Conservation (phyloP, 2,329 filamentous ascomycete genomes). For the Dactylonectria estremocensis region DNA sequence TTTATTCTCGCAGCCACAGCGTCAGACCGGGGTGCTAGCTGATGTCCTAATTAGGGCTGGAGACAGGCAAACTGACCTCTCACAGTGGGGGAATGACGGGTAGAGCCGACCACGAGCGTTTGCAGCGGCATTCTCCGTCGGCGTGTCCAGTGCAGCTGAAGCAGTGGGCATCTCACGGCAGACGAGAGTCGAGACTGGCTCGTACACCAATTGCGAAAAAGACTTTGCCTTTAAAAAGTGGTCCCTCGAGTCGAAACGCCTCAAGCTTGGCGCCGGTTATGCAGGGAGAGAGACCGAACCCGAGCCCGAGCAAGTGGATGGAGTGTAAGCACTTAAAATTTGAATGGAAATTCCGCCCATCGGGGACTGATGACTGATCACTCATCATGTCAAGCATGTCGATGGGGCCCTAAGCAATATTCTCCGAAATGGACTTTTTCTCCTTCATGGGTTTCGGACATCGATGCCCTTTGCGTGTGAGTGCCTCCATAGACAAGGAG, state of each 20-base stretch:
- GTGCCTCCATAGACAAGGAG: slow-evolving; percentile 16
- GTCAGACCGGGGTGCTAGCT: not conserved
- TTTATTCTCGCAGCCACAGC: slow-evolving; percentile 11
- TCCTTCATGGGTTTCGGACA: slow-evolving; percentile 13
- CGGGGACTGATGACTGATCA: slow-evolving; percentile 8
- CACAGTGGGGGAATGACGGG: slow-evolving; percentile 39
- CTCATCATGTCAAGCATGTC: not conserved
- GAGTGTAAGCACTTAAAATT: slow-evolving; percentile 24
- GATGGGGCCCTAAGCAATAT: not conserved
- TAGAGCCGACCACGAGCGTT: slow-evolving; percentile 10
- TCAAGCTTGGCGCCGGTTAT: slow-evolving; percentile 18
- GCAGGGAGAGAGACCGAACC: slow-evolving; percentile 26
- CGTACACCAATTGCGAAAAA: slow-evolving; percentile 16
- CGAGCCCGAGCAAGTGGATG: slow-evolving; percentile 24
- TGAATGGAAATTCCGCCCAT: slow-evolving; percentile 26
- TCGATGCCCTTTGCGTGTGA: not conserved
- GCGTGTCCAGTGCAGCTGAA: slow-evolving; percentile 21
- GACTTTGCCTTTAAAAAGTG: slow-evolving; percentile 35
- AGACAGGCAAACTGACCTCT: slow-evolving; percentile 29
- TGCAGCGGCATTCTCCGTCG: slow-evolving; percentile 18
- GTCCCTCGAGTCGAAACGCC: not conserved
- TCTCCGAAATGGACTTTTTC: not conserved
- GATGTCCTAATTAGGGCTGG: slow-evolving; percentile 27
- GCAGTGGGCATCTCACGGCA: not conserved
- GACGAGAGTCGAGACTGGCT: no score